Evolutionary conservation across 805 yeast genomes (phyloP).

Genomic region (Saccharomyces jurei): DNA sequence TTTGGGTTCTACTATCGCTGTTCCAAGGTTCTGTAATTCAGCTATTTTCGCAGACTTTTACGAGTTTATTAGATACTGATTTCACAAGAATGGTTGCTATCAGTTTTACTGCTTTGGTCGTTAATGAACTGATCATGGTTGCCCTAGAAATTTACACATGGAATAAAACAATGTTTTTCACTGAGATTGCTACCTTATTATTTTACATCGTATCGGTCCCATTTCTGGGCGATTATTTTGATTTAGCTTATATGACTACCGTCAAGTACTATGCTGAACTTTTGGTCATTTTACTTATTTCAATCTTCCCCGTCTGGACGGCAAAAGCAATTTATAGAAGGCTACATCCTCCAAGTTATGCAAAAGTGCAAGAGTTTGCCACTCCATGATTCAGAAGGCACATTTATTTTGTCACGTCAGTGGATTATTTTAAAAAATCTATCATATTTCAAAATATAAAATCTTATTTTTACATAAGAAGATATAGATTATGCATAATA

Average conservation of each 20-base stretch:
- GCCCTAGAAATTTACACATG: conserved; percentile 88
- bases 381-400: conserved; percentile 25
- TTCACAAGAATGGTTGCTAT: conserved; percentile 78
- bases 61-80: conserved; percentile 45
- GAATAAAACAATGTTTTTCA: conserved; percentile 66
- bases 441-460: neutral
- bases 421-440: neutral
- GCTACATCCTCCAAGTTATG: conserved; percentile 89
- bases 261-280: conserved; percentile 63
- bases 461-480: neutral
- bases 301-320: conserved; percentile 85
- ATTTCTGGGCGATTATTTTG: conserved; percentile 78
- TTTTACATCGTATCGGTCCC: conserved; percentile 73
- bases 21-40: conserved; percentile 88
- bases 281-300: conserved; percentile 51
- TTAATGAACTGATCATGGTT: conserved; percentile 89
- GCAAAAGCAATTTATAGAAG: conserved; percentile 66
- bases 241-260: conserved; percentile 52
- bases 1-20: conserved; percentile 84
- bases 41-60: conserved; percentile 67
- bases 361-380: conserved; percentile 76
- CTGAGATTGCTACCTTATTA: conserved; percentile 62
- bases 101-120: conserved; percentile 67
- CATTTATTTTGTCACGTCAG: neutral
- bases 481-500: neutral